phyloP scores from a whole-genome alignment of 2,329 filamentous ascomycete species.

The Fusarium pseudocircinatum region DNA sequence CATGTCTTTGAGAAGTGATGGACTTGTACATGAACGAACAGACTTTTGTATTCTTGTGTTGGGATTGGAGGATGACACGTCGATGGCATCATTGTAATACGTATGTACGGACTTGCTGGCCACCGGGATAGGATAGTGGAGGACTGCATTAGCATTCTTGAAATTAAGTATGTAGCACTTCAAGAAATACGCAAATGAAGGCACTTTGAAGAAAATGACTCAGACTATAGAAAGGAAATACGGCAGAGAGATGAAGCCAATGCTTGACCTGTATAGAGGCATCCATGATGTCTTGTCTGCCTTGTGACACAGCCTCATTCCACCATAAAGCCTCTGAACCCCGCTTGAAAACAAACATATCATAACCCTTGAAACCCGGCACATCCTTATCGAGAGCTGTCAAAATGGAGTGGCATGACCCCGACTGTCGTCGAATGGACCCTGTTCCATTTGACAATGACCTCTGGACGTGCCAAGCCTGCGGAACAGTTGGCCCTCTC shows the following conservation, averaged over 20 bases:
- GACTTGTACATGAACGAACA: not conserved
- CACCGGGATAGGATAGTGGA: not conserved
- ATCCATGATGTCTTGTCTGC: not conserved
- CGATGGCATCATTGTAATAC: not conserved
- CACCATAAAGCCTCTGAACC: constrained; percentile 8
- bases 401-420: constrained; percentile 21
- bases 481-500: constrained; percentile 12
- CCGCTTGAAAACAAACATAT: not conserved
- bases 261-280: not conserved
- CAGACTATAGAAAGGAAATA: not conserved
- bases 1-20: not conserved
- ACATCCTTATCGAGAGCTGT: not conserved
- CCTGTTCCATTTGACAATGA: not conserved
- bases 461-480: constrained; percentile 16
- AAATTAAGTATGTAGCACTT: not conserved
- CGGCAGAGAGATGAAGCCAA: not conserved
- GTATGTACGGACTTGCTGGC: not conserved
- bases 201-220: not conserved
- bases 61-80: not conserved
- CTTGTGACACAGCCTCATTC: not conserved
- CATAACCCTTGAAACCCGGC: not conserved
- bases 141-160: not conserved
- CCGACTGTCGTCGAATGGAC: constrained; percentile 11
- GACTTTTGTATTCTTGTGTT: not conserved
- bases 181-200: not conserved